A percentile compares a stretch with the other conserved stretches of the same genome.
These are phyloP conservation scores for Aspergillus sp. DNA, from an alignment of 2,329 filamentous ascomycete genomes.

Conservation along the genomic window DNA sequence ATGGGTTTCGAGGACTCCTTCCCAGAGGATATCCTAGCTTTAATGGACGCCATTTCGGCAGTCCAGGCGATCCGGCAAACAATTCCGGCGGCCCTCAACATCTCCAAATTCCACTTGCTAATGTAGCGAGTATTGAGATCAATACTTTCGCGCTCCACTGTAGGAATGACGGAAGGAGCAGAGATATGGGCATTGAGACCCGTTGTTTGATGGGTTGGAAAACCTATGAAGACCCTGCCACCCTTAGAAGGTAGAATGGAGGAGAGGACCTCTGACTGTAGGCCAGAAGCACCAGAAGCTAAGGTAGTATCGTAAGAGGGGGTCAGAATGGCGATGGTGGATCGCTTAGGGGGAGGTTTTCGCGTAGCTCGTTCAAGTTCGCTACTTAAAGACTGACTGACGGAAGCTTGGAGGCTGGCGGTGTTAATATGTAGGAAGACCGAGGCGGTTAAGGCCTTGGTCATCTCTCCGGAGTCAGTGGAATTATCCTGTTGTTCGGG, in stretches of 20 bases:
- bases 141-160: slow-evolving; percentile 94
- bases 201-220: slow-evolving; percentile 95
- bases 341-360: slow-evolving; percentile 88
- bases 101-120: slow-evolving; percentile 91
- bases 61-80: slow-evolving; percentile 84
- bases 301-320: slow-evolving; percentile 83
- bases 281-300: slow-evolving; percentile 60
- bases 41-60: slow-evolving; percentile 80
- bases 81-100: slow-evolving; percentile 87
- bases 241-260: slow-evolving; percentile 87
- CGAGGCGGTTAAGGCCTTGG: slow-evolving; percentile 69
- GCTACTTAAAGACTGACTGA: slow-evolving; percentile 70
- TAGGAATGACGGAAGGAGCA: slow-evolving; percentile 93
- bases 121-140: slow-evolving; percentile 96
- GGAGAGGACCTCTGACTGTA: slow-evolving; percentile 71
- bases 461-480: slow-evolving; percentile 70
- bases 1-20: slow-evolving; percentile 37
- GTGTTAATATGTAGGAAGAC: slow-evolving; percentile 90
- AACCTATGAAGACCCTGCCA: slow-evolving; percentile 94
- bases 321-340: slow-evolving; percentile 83
- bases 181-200: slow-evolving; percentile 92
- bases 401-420: slow-evolving; percentile 75
- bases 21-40: slow-evolving; percentile 56
- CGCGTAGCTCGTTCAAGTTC: slow-evolving; percentile 96
- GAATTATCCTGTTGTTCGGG: slow-evolving; percentile 61